A percentile compares a stretch with the other conserved stretches of the same genome.
phyloP scores from a whole-genome alignment of 345 rosid species.

The Boechera retrofracta region DNA sequence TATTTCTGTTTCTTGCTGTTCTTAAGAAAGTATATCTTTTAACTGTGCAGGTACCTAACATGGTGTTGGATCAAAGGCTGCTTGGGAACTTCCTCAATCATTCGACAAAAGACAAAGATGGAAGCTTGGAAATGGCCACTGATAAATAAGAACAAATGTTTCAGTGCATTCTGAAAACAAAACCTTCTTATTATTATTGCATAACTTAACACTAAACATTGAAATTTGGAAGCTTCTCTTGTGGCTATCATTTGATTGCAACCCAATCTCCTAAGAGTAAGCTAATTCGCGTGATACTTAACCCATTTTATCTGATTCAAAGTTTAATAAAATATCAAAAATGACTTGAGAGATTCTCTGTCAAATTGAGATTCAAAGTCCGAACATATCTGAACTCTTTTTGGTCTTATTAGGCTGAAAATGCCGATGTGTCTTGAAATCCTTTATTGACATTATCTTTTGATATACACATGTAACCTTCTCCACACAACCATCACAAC shows the following conservation, averaged over 20 bases:
- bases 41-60: conserved; percentile 69
- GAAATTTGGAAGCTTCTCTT: background rate
- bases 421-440: conserved; percentile 23
- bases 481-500: conserved; percentile 21
- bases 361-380: conserved; percentile 3
- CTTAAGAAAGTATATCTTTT: conserved; percentile 25
- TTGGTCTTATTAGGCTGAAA: conserved; percentile 39
- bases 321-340: conserved; percentile 6
- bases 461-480: conserved; percentile 35
- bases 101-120: conserved; percentile 35
- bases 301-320: conserved; percentile 10
- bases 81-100: conserved; percentile 70
- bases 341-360: background rate
- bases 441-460: background rate
- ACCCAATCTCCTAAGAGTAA: background rate
- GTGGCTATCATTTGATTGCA: conserved; percentile 11
- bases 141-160: conserved; percentile 35
- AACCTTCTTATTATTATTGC: conserved; percentile 11
- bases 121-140: conserved; percentile 31
- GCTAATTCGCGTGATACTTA: background rate
- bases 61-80: conserved; percentile 87
- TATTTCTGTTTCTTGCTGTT: conserved; percentile 19
- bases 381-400: conserved; percentile 21
- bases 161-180: background rate
- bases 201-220: background rate